These are phyloP conservation scores for Myxozyma geophila DNA, from an alignment of 805 yeast genomes.

Conservation along the genomic window DNA sequence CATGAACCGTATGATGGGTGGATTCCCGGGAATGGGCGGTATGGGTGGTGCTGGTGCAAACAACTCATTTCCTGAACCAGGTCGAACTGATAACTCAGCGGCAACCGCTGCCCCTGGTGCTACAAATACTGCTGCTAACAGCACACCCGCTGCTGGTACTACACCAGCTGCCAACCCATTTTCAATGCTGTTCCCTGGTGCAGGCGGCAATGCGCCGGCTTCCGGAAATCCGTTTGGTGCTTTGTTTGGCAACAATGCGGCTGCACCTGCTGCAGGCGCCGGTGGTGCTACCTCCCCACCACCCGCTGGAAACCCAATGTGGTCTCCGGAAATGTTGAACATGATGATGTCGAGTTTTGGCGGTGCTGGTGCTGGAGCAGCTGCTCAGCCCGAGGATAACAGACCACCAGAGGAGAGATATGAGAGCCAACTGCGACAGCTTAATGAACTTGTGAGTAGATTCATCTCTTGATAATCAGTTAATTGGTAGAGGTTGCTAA, in stretches of 20 bases:
- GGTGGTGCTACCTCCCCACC: slow-evolving; percentile 27
- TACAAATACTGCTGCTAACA: slow-evolving; percentile 38
- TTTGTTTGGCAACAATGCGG: slow-evolving; percentile 53
- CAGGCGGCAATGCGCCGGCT: slow-evolving; percentile 52
- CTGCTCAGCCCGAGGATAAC: slow-evolving; percentile 56
- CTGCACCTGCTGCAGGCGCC: slow-evolving; percentile 21
- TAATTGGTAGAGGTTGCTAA: not conserved
- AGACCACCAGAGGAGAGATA: slow-evolving; percentile 83
- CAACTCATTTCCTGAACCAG: slow-evolving; percentile 43
- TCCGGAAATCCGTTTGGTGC: slow-evolving; percentile 47
- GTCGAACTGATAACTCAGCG: slow-evolving; percentile 38
- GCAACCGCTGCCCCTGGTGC: slow-evolving; percentile 36
- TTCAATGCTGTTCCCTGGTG: slow-evolving; percentile 51
- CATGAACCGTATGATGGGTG: slow-evolving; percentile 58
- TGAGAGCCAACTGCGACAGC: slow-evolving; percentile 70
- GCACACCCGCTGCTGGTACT: slow-evolving; percentile 37
- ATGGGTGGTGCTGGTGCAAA: slow-evolving; percentile 38
- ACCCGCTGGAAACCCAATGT: slow-evolving; percentile 23
- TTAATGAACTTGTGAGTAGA: slow-evolving; percentile 64
- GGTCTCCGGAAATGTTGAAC: slow-evolving; percentile 33
- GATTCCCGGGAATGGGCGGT: slow-evolving; percentile 41
- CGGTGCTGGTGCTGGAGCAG: slow-evolving; percentile 26
- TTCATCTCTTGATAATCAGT: not conserved
- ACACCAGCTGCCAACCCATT: slow-evolving; percentile 55
- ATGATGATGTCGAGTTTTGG: slow-evolving; percentile 22